Conservation (phyloP, 2,329 filamentous ascomycete species). For the Aspergillus sp. region DNA sequence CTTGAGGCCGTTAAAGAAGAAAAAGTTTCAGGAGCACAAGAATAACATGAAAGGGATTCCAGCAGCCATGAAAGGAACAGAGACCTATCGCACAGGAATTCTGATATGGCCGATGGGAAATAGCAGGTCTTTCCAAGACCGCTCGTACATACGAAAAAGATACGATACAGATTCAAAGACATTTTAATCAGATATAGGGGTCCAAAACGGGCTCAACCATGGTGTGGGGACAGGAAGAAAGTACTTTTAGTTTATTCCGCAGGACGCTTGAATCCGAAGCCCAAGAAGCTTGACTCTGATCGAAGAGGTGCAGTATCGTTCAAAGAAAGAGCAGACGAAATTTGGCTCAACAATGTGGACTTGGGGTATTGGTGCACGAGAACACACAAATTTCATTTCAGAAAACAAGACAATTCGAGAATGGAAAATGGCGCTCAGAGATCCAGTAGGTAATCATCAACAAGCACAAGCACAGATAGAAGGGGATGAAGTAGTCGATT, state of each 20-base stretch:
- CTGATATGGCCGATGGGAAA: constrained; percentile 19
- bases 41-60: neutral
- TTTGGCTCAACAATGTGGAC: constrained; percentile 42
- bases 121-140: constrained; percentile 19
- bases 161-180: constrained; percentile 31
- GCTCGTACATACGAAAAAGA: constrained; percentile 28
- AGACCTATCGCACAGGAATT: constrained; percentile 28
- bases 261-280: constrained; percentile 36
- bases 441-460: constrained; percentile 42
- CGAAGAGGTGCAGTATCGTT: constrained; percentile 37
- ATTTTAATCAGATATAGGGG: constrained; percentile 26
- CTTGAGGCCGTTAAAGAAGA: constrained; percentile 5
- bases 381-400: constrained; percentile 50
- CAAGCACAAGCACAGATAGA: constrained; percentile 25
- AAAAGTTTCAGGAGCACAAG: neutral
- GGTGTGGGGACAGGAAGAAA: constrained; percentile 29
- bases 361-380: constrained; percentile 50
- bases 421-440: constrained; percentile 42
- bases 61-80: constrained; percentile 19
- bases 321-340: constrained; percentile 34
- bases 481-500: constrained; percentile 22
- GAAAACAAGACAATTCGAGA: constrained; percentile 41
- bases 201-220: constrained; percentile 26
- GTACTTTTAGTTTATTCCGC: constrained; percentile 44
- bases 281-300: constrained; percentile 39